A percentile compares a stretch with the other conserved stretches of the same genome.
Evolutionary conservation across 2,329 filamentous ascomycete species (phyloP).

Genomic region (Penicillium sp.): DNA sequence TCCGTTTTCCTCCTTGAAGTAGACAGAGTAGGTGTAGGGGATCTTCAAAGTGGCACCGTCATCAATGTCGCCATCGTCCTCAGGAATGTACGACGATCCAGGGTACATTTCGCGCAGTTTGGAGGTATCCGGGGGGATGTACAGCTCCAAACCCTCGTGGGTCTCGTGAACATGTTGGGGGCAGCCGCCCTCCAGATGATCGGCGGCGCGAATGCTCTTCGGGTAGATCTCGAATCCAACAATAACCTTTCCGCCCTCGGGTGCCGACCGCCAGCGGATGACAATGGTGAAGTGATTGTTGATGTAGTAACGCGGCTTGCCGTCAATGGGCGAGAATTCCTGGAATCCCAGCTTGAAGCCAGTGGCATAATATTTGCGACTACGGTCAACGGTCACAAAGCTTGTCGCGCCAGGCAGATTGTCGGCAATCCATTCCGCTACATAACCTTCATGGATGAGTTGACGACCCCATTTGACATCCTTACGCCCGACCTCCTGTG

Average conservation of each 20-base stretch:
- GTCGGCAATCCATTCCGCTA: conserved; percentile 90
- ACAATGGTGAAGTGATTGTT: conserved; percentile 86
- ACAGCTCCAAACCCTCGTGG: conserved; percentile 59
- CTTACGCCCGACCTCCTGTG: conserved; percentile 53
- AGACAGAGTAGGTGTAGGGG: conserved; percentile 81
- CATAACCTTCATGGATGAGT: conserved; percentile 67
- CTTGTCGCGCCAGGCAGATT: conserved; percentile 82
- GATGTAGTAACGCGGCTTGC: conserved; percentile 60
- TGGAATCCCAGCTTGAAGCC: conserved; percentile 81
- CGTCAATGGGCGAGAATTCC: conserved; percentile 53
- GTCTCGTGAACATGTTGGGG: conserved; percentile 58
- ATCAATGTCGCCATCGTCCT: conserved; percentile 51
- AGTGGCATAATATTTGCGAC: conserved; percentile 75
- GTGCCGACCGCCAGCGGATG: conserved; percentile 64
- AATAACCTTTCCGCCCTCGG: conserved; percentile 66
- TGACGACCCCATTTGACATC: conserved; percentile 61
- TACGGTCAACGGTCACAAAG: conserved; percentile 78
- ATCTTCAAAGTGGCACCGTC: conserved; percentile 61
- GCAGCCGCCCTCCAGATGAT: conserved; percentile 57
- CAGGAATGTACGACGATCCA: conserved; percentile 52
- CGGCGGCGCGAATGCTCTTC: conserved; percentile 63
- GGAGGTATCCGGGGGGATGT: conserved; percentile 56
- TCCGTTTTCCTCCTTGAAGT: conserved; percentile 71
- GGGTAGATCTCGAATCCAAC: conserved; percentile 86
- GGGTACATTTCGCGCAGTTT: conserved; percentile 48